Percentiles rank a stretch among this genome's conserved stretches.
phyloP scores from a whole-genome alignment of 768 basidiomycete genomes.

The Mycena crocata region DNA sequence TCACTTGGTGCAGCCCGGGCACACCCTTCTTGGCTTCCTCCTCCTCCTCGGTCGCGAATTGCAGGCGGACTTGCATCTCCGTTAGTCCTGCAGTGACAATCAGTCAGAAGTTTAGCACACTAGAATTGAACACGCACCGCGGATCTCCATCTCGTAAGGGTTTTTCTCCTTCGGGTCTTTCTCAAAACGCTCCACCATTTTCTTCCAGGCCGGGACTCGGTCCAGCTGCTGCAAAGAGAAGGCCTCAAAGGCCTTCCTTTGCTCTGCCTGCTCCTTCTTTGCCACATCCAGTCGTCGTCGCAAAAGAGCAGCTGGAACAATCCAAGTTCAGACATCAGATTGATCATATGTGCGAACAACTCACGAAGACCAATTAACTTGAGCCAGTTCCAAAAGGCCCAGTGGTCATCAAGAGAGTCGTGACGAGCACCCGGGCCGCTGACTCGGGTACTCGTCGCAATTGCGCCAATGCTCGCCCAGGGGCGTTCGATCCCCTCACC shows the following conservation, averaged over 20 bases:
- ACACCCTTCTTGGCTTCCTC: conserved; percentile 18
- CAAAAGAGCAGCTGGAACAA: conserved; percentile 16
- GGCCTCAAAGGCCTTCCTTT: not conserved
- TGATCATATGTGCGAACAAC: conserved; percentile 32
- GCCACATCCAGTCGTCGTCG: conserved; percentile 26
- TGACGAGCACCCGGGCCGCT: conserved; percentile 45
- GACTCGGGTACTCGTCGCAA: conserved; percentile 41
- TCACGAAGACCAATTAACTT: conserved; percentile 43
- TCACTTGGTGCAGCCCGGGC: conserved; percentile 25
- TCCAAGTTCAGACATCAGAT: conserved; percentile 45
- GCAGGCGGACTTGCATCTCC: conserved; percentile 18
- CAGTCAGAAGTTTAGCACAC: conserved; percentile 31
- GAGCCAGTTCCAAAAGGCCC: conserved; percentile 47
- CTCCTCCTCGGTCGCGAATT: conserved; percentile 21
- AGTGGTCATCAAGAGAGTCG: conserved; percentile 52
- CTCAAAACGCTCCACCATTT: conserved; percentile 12
- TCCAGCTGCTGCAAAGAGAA: conserved; percentile 13
- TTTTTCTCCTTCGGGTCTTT: not conserved
- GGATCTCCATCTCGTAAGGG: conserved; percentile 22
- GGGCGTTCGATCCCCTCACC: conserved; percentile 13
- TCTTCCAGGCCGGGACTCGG: conserved; percentile 1
- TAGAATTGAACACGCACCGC: not conserved
- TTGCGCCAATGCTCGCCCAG: not conserved
- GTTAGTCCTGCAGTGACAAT: conserved; percentile 18
- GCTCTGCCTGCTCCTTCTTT: not conserved